phyloP scores from a whole-genome alignment of 805 yeast species.

The Yarrowia sp. region DNA sequence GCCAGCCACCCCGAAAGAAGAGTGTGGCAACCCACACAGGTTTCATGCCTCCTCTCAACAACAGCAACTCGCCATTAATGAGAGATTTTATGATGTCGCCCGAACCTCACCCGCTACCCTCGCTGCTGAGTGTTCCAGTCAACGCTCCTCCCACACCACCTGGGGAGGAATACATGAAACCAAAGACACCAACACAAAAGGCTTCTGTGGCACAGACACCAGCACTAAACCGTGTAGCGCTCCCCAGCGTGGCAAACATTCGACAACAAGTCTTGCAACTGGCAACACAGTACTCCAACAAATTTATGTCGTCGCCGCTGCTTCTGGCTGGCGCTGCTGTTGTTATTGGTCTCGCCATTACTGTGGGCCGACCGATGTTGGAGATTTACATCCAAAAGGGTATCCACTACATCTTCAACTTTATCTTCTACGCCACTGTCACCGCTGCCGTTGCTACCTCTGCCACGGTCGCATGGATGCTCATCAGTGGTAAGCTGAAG shows the following conservation, averaged over 20 bases:
- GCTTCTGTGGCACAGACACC: not conserved
- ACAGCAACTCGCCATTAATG: not conserved
- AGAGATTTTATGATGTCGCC: not conserved
- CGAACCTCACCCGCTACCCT: not conserved
- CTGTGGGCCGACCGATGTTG: not conserved
- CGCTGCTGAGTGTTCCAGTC: not conserved
- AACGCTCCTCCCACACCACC: constrained; percentile 20
- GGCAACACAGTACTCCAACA: not conserved
- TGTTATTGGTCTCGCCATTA: not conserved
- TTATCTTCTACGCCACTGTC: constrained; percentile 14
- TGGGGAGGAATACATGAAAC: not conserved
- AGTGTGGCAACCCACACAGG: not conserved
- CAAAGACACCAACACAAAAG: not conserved
- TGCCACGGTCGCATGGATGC: not conserved
- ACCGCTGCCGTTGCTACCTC: not conserved
- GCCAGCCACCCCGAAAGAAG: not conserved
- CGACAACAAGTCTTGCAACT: not conserved
- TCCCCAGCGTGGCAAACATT: not conserved
- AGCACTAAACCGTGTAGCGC: not conserved
- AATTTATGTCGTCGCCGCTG: constrained; percentile 1
- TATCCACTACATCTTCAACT: constrained; percentile 7
- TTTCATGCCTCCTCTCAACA: not conserved
- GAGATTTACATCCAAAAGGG: constrained; percentile 15
- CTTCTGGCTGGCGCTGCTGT: not conserved
- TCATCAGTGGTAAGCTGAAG: not conserved